Evolutionary conservation across 495 filamentous ascomycete genomes (phyloP).

Genomic region (Penicillium atrosanguineum): DNA sequence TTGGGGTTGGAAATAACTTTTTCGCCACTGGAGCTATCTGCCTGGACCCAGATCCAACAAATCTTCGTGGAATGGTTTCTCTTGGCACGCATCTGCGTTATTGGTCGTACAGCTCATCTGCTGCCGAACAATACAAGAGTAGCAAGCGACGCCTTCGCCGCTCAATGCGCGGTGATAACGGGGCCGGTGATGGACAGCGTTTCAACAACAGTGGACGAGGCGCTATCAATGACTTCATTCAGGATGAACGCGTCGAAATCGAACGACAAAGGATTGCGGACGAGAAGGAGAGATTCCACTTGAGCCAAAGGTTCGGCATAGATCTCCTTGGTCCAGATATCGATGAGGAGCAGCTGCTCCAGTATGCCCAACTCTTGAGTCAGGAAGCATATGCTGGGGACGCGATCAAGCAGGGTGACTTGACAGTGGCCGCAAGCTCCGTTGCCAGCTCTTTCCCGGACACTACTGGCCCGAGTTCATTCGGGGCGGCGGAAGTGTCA

Average conservation of each 20-base stretch:
- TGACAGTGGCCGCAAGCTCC: constrained; percentile 45
- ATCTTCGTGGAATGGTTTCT: constrained; percentile 87
- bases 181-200: constrained; percentile 47
- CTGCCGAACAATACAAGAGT: constrained; percentile 61
- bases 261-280: constrained; percentile 67
- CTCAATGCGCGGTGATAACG: constrained; percentile 57
- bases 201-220: constrained; percentile 59
- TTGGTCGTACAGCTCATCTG: constrained; percentile 84
- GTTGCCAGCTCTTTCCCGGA: constrained; percentile 44
- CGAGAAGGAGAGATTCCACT: constrained; percentile 57
- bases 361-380: constrained; percentile 85
- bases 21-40: constrained; percentile 80
- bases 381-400: constrained; percentile 69
- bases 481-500: constrained; percentile 48
- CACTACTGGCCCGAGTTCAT: constrained; percentile 42
- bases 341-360: constrained; percentile 83
- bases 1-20: constrained; percentile 70
- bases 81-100: constrained; percentile 84
- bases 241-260: constrained; percentile 75
- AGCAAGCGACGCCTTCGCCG: constrained; percentile 62
- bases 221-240: constrained; percentile 75
- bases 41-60: constrained; percentile 85
- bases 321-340: constrained; percentile 69
- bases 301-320: constrained; percentile 77
- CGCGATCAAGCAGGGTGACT: constrained; percentile 53